Evolutionary conservation across 176 grass and related monocot genomes (phyloP).

Genomic region (barley (Hordeum vulgare)): DNA sequence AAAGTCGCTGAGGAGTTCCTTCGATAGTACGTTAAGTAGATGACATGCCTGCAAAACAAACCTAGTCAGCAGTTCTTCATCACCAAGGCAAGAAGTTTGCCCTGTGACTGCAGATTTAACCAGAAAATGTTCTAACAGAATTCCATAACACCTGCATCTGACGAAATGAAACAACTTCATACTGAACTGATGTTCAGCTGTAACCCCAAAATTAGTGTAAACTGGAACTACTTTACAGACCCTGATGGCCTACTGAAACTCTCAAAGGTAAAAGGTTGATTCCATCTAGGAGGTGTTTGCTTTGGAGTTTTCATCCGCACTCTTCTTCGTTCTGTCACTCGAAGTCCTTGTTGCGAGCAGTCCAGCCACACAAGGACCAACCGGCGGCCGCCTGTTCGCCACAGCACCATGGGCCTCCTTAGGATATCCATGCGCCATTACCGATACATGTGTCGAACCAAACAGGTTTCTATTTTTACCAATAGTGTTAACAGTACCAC

Average conservation of each 20-base stretch:
- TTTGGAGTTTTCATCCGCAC: no score
- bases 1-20: conserved; percentile 83
- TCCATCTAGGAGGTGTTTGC: no score
- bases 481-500: no score
- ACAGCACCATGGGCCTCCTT: no score
- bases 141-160: background rate
- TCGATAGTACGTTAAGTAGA: conserved; percentile 79
- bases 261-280: background rate
- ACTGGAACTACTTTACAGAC: background rate
- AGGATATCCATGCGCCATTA: no score
- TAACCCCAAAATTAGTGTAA: background rate
- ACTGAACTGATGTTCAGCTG: background rate
- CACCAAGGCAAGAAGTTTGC: background rate
- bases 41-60: conserved; percentile 59
- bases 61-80: background rate
- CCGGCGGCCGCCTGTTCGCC: no score
- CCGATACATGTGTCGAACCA: no score
- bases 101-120: conserved; percentile 4
- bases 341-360: no score
- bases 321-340: no score
- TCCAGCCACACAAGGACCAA: no score
- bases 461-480: no score
- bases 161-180: background rate
- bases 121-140: background rate
- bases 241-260: background rate